Percentiles rank a stretch among this genome's conserved stretches.
phyloP scores from a whole-genome alignment of 2,329 filamentous ascomycete genomes.

The Diatrype stigma region DNA sequence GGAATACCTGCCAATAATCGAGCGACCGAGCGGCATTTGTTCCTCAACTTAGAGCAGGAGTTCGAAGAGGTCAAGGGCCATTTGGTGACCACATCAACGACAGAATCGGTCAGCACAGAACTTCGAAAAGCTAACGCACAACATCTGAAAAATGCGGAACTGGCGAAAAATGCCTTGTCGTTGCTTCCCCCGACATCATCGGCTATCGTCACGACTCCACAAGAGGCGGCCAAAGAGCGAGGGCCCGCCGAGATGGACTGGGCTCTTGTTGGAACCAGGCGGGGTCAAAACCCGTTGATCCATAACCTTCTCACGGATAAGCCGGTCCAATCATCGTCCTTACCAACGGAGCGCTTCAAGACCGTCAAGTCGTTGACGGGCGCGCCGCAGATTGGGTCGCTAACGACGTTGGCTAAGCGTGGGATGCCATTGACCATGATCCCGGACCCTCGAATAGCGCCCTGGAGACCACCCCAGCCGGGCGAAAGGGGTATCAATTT shows the following conservation, averaged over 20 bases:
- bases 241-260: slow-evolving; percentile 48
- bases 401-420: slow-evolving; percentile 81
- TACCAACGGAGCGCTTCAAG: slow-evolving; percentile 67
- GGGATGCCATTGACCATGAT: slow-evolving; percentile 86
- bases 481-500: slow-evolving; percentile 61
- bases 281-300: slow-evolving; percentile 75
- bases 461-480: slow-evolving; percentile 65
- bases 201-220: slow-evolving; percentile 80
- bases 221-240: slow-evolving; percentile 63
- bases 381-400: slow-evolving; percentile 29
- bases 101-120: slow-evolving; percentile 6
- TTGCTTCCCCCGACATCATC: slow-evolving; percentile 82
- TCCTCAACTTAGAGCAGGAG: slow-evolving; percentile 92
- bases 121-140: slow-evolving; percentile 29
- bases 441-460: slow-evolving; percentile 60
- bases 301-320: slow-evolving; percentile 96
- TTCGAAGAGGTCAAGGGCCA: slow-evolving; percentile 65
- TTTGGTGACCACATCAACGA: slow-evolving; percentile 35
- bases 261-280: slow-evolving; percentile 44
- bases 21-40: slow-evolving; percentile 67
- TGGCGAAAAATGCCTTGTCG: slow-evolving; percentile 66
- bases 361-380: slow-evolving; percentile 33
- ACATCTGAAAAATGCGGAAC: slow-evolving; percentile 65
- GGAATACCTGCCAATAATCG: slow-evolving; percentile 69
- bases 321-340: slow-evolving; percentile 83